Evolutionary conservation across 768 basidiomycete genomes (phyloP).

Genomic region (Myochromella boudieri): DNA sequence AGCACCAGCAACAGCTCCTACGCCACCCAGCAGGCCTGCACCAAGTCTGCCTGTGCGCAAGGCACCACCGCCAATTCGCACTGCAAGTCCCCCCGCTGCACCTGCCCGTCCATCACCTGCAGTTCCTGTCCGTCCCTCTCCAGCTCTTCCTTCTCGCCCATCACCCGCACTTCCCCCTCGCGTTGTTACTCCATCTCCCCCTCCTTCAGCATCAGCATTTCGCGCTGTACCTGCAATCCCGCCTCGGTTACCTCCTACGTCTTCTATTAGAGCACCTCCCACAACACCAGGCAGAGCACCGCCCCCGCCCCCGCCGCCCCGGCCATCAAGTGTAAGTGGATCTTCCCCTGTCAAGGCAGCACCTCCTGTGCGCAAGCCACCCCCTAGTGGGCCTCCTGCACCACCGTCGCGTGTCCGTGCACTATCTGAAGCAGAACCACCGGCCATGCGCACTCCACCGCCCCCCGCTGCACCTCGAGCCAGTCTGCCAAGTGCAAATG

Average conservation of each 20-base stretch:
- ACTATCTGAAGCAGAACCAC: constrained; percentile 42
- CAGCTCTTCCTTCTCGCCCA: constrained; percentile 2
- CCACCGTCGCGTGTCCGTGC: constrained; percentile 40
- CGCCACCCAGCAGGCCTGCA: constrained; percentile 33
- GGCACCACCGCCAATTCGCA: constrained; percentile 35
- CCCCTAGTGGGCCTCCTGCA: constrained; percentile 26
- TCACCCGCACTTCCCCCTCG: constrained; percentile 36
- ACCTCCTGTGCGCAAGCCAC: constrained; percentile 40
- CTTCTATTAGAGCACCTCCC: constrained; percentile 18
- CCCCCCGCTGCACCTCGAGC: constrained; percentile 27
- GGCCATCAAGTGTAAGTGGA: constrained; percentile 32
- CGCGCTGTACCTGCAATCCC: constrained; percentile 31
- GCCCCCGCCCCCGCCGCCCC: constrained; percentile 39
- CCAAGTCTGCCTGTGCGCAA: constrained; percentile 46
- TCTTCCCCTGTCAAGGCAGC: constrained; percentile 30
- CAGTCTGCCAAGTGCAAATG: constrained; percentile 22
- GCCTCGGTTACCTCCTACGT: constrained; percentile 20
- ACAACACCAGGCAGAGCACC: constrained; percentile 28
- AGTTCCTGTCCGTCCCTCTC: constrained; percentile 8
- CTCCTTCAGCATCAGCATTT: constrained; percentile 17
- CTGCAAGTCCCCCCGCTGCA: constrained; percentile 26
- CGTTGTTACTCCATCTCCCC: constrained; percentile 23
- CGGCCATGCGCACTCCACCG: constrained; percentile 30
- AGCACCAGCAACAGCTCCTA: constrained; percentile 37
- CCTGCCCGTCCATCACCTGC: constrained; percentile 12